phyloP scores from a whole-genome alignment of 768 basidiomycete species.

The Boletellus ananiceps region DNA sequence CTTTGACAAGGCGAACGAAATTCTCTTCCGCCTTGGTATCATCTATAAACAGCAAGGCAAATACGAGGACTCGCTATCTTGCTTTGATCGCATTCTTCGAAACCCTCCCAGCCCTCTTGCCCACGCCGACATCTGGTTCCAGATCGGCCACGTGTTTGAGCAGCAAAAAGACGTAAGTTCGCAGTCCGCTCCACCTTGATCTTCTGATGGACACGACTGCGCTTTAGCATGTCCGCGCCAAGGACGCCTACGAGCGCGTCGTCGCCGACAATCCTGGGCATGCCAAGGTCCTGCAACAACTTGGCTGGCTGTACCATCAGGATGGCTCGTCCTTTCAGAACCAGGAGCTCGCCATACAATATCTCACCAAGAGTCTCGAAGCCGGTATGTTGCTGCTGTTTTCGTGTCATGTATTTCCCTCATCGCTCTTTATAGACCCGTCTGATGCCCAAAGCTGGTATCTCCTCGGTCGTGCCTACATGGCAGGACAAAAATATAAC shows the following conservation, averaged over 20 bases:
- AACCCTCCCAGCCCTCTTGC: conserved; percentile 95
- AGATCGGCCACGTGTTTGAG: conserved; percentile 98
- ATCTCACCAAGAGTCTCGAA: conserved; percentile 92
- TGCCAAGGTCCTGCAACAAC: conserved; percentile 95
- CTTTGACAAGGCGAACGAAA: conserved; percentile 98
- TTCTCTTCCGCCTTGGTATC: conserved; percentile 95
- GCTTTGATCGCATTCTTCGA: conserved; percentile 94
- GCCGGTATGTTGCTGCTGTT: conserved; percentile 55
- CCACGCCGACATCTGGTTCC: conserved; percentile 99
- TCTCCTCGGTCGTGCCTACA: conserved; percentile 94
- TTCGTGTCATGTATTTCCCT: background rate
- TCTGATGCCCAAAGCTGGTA: conserved; percentile 99
- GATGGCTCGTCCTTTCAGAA: conserved; percentile 93
- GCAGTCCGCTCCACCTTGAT: background rate
- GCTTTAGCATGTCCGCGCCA: conserved; percentile 76
- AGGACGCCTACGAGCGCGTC: conserved; percentile 95
- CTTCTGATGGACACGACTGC: conserved; percentile 7
- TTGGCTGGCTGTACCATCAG: conserved; percentile 97
- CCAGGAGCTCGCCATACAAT: conserved; percentile 89
- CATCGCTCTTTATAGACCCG: conserved; percentile 54
- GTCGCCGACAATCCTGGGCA: conserved; percentile 90
- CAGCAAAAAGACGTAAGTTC: conserved; percentile 88
- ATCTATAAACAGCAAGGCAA: conserved; percentile 99
- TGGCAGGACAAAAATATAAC: conserved; percentile 98
- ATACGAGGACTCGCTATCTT: conserved; percentile 80